Percentiles rank a stretch among this genome's conserved stretches.
Conservation (phyloP, 169 alveolate genomes). For the Cryptosporidium meleagridis region DNA sequence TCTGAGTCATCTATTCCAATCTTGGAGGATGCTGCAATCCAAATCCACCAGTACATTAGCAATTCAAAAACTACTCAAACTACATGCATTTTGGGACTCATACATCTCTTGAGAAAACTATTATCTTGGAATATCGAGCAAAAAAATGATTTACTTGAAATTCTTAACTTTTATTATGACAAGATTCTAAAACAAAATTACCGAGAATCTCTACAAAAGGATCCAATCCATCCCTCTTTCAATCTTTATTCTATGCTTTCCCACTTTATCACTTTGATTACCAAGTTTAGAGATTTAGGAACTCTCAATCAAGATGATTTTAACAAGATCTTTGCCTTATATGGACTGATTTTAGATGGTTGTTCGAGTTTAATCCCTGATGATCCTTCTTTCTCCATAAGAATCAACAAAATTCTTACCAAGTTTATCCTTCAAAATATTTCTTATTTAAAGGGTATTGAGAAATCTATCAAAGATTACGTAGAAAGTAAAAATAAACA, state of each 20-base stretch:
- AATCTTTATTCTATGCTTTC: neutral
- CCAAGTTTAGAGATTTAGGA: slow-evolving; percentile 18
- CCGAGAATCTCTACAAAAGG: too few species aligned
- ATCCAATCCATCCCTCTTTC: neutral
- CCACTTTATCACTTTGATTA: neutral
- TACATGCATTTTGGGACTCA: slow-evolving; percentile 24
- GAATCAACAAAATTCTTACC: neutral
- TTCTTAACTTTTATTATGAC: neutral
- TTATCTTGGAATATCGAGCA: slow-evolving; percentile 33
- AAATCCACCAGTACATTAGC: slow-evolving; percentile 3
- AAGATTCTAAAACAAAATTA: neutral
- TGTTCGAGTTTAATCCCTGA: neutral
- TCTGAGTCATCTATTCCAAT: slow-evolving; percentile 5
- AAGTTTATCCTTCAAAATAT: neutral
- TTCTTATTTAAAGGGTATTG: slow-evolving; percentile 2
- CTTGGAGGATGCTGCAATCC: neutral
- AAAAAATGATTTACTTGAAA: slow-evolving; percentile 12
- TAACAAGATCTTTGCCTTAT: neutral
- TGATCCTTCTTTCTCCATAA: neutral
- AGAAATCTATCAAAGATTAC: neutral
- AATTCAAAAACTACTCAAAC: neutral
- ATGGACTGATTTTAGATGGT: neutral
- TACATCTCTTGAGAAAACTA: slow-evolving; percentile 35
- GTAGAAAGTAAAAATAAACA: neutral
- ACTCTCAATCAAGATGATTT: neutral